Evolutionary conservation across 1,284 basidiomycete genomes (phyloP).

Genomic region (Termitomyces sp.): DNA sequence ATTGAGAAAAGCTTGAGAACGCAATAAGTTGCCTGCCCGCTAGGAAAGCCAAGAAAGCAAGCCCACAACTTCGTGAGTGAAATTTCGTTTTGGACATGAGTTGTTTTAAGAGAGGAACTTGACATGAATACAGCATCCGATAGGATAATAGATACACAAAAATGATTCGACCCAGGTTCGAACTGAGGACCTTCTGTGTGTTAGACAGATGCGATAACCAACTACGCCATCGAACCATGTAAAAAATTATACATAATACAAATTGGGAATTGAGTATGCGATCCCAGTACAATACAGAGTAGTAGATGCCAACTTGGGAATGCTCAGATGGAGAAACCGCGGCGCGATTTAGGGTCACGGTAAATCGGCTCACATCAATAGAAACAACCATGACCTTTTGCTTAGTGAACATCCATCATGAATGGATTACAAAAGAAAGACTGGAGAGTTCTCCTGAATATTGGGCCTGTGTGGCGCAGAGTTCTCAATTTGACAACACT

Average conservation of each 20-base stretch:
- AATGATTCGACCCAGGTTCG: conserved; percentile 18
- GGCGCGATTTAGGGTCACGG: no score
- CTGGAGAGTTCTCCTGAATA: not conserved
- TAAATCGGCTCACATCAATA: no score
- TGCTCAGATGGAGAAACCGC: no score
- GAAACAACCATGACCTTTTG: no score
- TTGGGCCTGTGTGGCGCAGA: not conserved
- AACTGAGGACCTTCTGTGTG: conserved; percentile 20
- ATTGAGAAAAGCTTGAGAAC: conserved; percentile 38
- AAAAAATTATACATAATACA: conserved; percentile 16
- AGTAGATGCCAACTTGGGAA: no score
- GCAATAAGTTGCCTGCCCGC: conserved; percentile 45
- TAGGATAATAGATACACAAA: not conserved
- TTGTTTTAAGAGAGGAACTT: not conserved
- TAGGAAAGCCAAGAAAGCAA: conserved; percentile 33
- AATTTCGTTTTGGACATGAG: conserved; percentile 7
- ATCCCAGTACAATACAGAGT: no score
- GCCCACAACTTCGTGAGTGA: not conserved
- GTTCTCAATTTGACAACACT: not conserved
- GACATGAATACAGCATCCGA: not conserved
- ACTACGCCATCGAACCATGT: conserved; percentile 64
- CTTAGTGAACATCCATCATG: conserved; percentile 30
- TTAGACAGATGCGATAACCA: conserved; percentile 73
- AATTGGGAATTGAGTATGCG: no score
- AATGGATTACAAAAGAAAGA: conserved; percentile 18